Conservation (phyloP, 2,329 filamentous ascomycete species). For the Ophiocordyceps camponoti-saundersi region DNA sequence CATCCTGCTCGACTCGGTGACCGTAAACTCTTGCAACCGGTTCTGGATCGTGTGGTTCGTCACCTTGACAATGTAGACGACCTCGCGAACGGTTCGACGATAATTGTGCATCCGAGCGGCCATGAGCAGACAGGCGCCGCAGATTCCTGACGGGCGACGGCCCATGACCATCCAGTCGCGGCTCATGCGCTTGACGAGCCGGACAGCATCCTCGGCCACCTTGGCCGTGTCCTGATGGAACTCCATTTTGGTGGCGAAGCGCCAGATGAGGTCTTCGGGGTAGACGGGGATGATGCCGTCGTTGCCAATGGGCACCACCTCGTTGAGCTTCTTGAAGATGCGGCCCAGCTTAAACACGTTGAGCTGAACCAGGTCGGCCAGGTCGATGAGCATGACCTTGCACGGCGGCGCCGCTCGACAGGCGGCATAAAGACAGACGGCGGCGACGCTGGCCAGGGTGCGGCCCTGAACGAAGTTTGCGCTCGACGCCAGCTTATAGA, state of each 20-base stretch:
- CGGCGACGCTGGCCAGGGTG: constrained; percentile 67
- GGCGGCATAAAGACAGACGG: constrained; percentile 81
- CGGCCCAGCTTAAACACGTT: constrained; percentile 88
- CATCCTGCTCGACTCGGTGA: constrained; percentile 67
- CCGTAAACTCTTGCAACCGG: constrained; percentile 79
- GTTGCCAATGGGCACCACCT: constrained; percentile 53
- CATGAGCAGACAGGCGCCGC: constrained; percentile 84
- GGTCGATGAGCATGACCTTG: constrained; percentile 84
- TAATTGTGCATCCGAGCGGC: constrained; percentile 98
- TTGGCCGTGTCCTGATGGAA: constrained; percentile 69
- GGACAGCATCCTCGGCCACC: constrained; percentile 75
- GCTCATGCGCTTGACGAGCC: constrained; percentile 83
- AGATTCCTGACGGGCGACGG: constrained; percentile 81
- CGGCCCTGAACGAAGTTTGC: constrained; percentile 76
- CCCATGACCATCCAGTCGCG: constrained; percentile 96
- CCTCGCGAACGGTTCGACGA: constrained; percentile 75
- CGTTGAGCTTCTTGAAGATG: constrained; percentile 70
- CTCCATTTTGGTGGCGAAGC: constrained; percentile 82
- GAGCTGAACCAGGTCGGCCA: constrained; percentile 66
- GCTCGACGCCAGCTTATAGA: constrained; percentile 60
- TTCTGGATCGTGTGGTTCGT: constrained; percentile 86
- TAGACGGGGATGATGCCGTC: constrained; percentile 52
- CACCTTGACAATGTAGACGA: constrained; percentile 97
- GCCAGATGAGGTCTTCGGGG: constrained; percentile 77
- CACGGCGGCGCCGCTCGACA: constrained; percentile 67